Percentiles rank a stretch among this genome's conserved stretches.
Conservation (phyloP, 2,329 filamentous ascomycete species). For the Fusarium tricinctum region DNA sequence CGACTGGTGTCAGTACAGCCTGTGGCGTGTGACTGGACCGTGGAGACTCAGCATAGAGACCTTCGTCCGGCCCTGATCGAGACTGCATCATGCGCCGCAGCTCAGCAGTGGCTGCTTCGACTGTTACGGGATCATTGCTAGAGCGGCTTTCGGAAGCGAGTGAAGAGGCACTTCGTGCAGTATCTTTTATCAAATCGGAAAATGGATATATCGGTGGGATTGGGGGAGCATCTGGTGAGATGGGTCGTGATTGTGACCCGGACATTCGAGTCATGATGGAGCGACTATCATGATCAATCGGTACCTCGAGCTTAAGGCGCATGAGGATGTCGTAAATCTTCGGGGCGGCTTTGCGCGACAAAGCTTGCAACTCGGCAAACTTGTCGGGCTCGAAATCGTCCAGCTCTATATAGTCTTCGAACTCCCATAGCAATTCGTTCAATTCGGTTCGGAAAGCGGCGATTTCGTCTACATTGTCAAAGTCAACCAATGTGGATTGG, state of each 20-base stretch:
- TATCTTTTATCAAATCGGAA: conserved; percentile 28
- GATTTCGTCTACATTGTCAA: conserved; percentile 59
- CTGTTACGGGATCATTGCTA: conserved; percentile 40
- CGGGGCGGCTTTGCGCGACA: conserved; percentile 64
- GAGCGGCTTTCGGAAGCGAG: conserved; percentile 26
- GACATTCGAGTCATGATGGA: conserved; percentile 50
- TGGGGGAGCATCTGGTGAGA: conserved; percentile 45
- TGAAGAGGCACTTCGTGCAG: conserved; percentile 27
- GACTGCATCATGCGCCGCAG: conserved; percentile 49
- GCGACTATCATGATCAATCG: conserved; percentile 46
- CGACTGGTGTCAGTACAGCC: conserved; percentile 37
- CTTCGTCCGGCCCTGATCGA: conserved; percentile 47
- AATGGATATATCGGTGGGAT: conserved; percentile 45
- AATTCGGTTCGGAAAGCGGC: conserved; percentile 63
- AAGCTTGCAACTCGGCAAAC: conserved; percentile 63
- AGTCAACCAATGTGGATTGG: conserved; percentile 35
- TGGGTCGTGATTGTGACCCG: conserved; percentile 49
- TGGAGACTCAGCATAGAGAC: conserved; percentile 39
- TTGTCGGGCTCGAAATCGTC: conserved; percentile 66
- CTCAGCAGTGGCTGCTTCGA: conserved; percentile 51
- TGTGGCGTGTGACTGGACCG: conserved; percentile 21
- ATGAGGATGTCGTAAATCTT: conserved; percentile 65
- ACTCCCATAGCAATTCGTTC: conserved; percentile 67
- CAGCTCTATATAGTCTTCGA: conserved; percentile 67
- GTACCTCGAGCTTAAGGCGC: conserved; percentile 66